Evolutionary conservation across 331 rosid genomes (phyloP), one percentile per base, ranked within the genome.

Genomic region (Quercus phellos): DNA sequence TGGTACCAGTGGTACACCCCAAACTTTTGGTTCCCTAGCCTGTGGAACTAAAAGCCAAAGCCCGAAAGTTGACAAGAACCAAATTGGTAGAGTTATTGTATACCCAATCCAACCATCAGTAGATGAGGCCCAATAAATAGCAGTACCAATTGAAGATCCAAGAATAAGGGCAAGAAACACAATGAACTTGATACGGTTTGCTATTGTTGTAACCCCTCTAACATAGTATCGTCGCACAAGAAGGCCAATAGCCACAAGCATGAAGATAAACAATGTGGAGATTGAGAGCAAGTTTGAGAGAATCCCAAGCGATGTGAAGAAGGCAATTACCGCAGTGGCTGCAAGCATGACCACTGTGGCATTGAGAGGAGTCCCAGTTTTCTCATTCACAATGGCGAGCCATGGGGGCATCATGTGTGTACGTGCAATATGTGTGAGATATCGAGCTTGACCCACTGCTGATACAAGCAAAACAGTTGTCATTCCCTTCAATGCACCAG

Each of bases 331-430:
- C 0, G 95, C 87, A 0, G 97, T 87, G 0, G 90, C 97, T 0
- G 29, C 29, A 4, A 90, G 87, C 99, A 94, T 94, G 18, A 88
- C 29, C 6, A 86, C 63, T 0, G 97, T 90, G 14, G 99, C 97
- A 55, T 89, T 87, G 53, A 92, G 66, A 0, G 97, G 97, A 4
- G 97, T 94, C 19, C 92, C 94, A 0, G 92, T 86, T 10, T 63
- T 83, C 43, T 78, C 87, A 61, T 92, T 83, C 54, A 92, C 97
- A 11, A 80, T 69, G 17, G 99, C 95, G 7, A 94, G 86, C 95
- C 97, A 94, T 0, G 97, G 97, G 0, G 99, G 93, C 87, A 94
- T 68, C 98, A 92, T 90, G 83, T 94, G 99, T 3, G 97, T 89
- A 1, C 99, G 78, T 6, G 98, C 93, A 54, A 94, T 94, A 79